phyloP scores from a whole-genome alignment of 2,329 filamentous ascomycete species.

The Aspergillus uvarum region DNA sequence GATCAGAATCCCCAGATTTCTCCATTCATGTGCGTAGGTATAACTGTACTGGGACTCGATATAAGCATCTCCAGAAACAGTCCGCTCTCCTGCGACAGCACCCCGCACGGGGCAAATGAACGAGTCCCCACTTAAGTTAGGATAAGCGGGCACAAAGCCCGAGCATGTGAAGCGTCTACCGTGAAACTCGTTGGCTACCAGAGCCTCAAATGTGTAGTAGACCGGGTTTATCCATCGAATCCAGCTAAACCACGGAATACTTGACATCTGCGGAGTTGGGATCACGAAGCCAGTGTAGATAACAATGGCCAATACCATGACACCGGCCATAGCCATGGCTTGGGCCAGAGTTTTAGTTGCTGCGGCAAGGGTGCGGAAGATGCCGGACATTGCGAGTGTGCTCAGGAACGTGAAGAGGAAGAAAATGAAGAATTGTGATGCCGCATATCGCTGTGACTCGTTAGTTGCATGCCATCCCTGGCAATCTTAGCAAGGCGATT shows the following conservation, averaged over 20 bases:
- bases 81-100: conserved; percentile 53
- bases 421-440: conserved; percentile 61
- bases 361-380: conserved; percentile 61
- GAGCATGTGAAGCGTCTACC: conserved; percentile 59
- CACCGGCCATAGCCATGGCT: conserved; percentile 58
- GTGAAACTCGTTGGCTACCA: conserved; percentile 60
- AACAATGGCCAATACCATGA: conserved; percentile 57
- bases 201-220: conserved; percentile 63
- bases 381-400: conserved; percentile 57
- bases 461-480: conserved; percentile 12
- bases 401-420: conserved; percentile 61
- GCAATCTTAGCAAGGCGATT: not conserved
- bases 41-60: conserved; percentile 59
- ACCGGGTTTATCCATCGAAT: conserved; percentile 66
- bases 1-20: conserved; percentile 68
- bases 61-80: conserved; percentile 62
- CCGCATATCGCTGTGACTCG: conserved; percentile 32
- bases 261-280: conserved; percentile 54
- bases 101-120: conserved; percentile 58
- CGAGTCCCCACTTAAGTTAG: conserved; percentile 44
- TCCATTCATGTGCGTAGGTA: conserved; percentile 59
- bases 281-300: conserved; percentile 69
- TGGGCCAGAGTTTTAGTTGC: conserved; percentile 61
- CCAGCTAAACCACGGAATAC: conserved; percentile 64
- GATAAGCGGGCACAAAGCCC: conserved; percentile 46